Evolutionary conservation across 345 rosid genomes (phyloP), one percentile per base, ranked within the genome.

Genomic region (Aurinia saxatilis): DNA sequence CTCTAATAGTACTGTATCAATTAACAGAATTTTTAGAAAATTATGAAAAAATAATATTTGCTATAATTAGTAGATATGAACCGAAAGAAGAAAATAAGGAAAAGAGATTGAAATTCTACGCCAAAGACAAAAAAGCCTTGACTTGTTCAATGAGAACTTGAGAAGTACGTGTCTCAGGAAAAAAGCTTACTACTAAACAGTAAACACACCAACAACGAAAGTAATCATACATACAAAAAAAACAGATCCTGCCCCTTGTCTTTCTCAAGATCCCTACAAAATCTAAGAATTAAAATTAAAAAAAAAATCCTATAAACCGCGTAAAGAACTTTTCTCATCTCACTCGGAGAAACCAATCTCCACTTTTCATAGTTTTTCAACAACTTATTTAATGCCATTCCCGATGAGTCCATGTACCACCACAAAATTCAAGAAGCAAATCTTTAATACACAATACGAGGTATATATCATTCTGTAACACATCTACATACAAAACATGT

Each of bases 331-430:
- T 72, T 74, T 81, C 95, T 73, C 60, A 54, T 64, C 81, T 75
- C 56, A 87, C 95, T 79, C 90, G 95, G 84, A 73, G 72, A 75
- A 66, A 29, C 45, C 42, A 31, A 21, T 33, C 38, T 8, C 62
- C 60, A 40, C 61, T 68, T n/a, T n/a, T n/a, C n/a, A n/a, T n/a
- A n/a, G n/a, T n/a, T 21, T 21, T 27, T 31, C 51, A 29, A 55
- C 70, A 56, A 27, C 57, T 19, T 67, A 51, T 68, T 42, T 72
- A 71, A 67, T 73, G 5, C 30, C 30, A 27, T 27, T 5, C 35
- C 25, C 42, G 14, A 39, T 41, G 23, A 59, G 11, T 15, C 31
- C 37, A 56, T 21, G 14, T 27, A 2, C 30, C 30, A 5, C 8
- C 34, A 47, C 44, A 45, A n/a, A 19, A 15, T 19, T 38, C 35